These are phyloP conservation scores for Hsuehochloa calcarea DNA, from an alignment of 176 grass and related monocot species.

Conservation along the genomic window DNA sequence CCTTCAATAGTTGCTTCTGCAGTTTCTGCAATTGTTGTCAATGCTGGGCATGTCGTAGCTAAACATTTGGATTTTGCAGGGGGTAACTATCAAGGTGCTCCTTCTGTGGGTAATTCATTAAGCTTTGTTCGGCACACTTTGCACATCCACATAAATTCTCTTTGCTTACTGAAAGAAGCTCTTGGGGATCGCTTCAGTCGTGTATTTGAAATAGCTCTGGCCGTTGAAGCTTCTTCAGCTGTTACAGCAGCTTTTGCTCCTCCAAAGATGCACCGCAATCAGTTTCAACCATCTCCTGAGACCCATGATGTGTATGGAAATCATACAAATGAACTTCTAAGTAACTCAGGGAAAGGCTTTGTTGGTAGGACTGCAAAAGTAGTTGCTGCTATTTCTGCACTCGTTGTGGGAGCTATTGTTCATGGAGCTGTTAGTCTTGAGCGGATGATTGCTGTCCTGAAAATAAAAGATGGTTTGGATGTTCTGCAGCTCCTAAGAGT, in stretches of 20 bases:
- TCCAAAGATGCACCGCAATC: conserved; percentile 79
- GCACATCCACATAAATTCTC: conserved; percentile 73
- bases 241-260: conserved; percentile 65
- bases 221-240: conserved; percentile 75
- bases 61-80: conserved; percentile 84
- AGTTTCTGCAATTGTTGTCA: conserved; percentile 83
- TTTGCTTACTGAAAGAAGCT: conserved; percentile 91
- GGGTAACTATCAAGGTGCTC: conserved; percentile 60
- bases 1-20: conserved; percentile 73
- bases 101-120: conserved; percentile 53
- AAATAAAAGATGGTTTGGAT: conserved; percentile 91
- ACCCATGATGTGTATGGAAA: conserved; percentile 74
- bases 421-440: conserved; percentile 82
- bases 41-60: conserved; percentile 65
- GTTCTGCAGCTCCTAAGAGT: conserved; percentile 69
- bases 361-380: conserved; percentile 70
- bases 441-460: conserved; percentile 76
- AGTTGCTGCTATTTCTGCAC: conserved; percentile 84
- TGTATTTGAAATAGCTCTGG: conserved; percentile 85
- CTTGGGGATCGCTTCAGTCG: conserved; percentile 77
- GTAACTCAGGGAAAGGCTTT: conserved; percentile 68
- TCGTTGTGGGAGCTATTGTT: conserved; percentile 78
- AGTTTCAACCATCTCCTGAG: conserved; percentile 89
- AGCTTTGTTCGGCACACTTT: conserved; percentile 69
- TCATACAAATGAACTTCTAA: conserved; percentile 65